Evolutionary conservation across 2,329 filamentous ascomycete genomes (phyloP), one percentile per base, ranked within the genome.

Genomic region (Leptographium lundbergii): DNA sequence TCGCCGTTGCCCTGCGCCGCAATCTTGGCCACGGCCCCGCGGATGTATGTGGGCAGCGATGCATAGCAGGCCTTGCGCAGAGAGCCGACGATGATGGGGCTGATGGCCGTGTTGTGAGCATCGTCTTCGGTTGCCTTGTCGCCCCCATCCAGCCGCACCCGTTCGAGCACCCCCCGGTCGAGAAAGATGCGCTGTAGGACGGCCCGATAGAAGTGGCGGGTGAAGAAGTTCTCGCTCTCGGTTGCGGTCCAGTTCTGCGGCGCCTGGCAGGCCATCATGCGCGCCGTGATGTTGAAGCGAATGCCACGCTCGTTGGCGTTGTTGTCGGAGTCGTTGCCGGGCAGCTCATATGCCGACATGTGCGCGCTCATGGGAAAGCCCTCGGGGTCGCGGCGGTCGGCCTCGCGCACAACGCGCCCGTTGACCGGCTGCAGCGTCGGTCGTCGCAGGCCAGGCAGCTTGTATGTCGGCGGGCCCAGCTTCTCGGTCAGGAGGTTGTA

Each of bases 181-280:
- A 96, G 79, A 63, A 97, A 91, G n/a, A 99, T 86, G 61, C 87
- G 87, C 71, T 99, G 94, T 25, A 97, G 76, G 0, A 97, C 77
- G 0, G 94, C 89, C 52, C 94, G 88, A 75, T 87, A 99, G 72
- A 94, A 96, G 71, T 99, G 94, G 0, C 92, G 82, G 0, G 85
- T 89, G 75, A 99, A 97, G 74, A 97, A 99, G 9, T 77, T 79
- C 57, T 91, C 87, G 69, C 89, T 95, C 61, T 96, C 91, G 32
- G 79, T 75, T 27, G 78, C 76, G 2, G 87, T 88, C 94, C 94
- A 99, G 74, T 99, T 99, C 61, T 85, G 79, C 1, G 94, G 91
- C 9, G 94, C 94, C 74, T 99, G 94, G 56, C 95, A 91, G 3
- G 92, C 92, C 92, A 97, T 96, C 87, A 96, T 96, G 52, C 94